Evolutionary conservation across 371 early-diverging fungal genomes (phyloP).

Genomic region (Mucor racemosus): DNA sequence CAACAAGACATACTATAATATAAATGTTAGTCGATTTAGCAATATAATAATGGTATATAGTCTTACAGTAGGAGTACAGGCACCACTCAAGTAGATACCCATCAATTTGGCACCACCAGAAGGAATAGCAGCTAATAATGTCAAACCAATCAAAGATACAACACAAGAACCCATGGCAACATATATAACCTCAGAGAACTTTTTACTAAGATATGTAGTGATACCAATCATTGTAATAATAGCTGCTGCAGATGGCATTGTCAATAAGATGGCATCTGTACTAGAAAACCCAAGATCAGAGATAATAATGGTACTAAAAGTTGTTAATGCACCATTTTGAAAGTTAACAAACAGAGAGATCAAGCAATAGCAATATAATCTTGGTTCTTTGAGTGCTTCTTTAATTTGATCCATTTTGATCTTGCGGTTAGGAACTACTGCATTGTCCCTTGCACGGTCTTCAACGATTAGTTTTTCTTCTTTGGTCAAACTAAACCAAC

Average conservation of each 20-base stretch:
- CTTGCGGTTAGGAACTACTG: constrained; percentile 10
- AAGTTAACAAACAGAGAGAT: constrained; percentile 25
- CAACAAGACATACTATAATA: constrained; percentile 13
- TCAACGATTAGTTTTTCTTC: constrained; percentile 25
- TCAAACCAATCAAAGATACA: constrained; percentile 15
- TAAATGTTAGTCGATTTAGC: neutral
- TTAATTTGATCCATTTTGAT: constrained; percentile 18
- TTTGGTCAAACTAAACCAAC: constrained; percentile 22
- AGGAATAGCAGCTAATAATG: constrained; percentile 13
- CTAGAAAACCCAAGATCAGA: constrained; percentile 22
- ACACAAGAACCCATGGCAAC: constrained; percentile 10
- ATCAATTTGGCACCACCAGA: constrained; percentile 17
- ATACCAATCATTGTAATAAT: neutral
- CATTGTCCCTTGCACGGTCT: constrained; percentile 35
- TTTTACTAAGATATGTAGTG: constrained; percentile 14
- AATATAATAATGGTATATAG: neutral
- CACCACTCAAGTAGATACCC: constrained; percentile 24
- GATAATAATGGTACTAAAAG: constrained; percentile 22
- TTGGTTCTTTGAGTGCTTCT: constrained; percentile 25
- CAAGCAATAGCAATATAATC: constrained; percentile 27
- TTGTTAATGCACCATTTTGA: constrained; percentile 34
- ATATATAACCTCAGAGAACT: constrained; percentile 13
- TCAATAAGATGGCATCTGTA: constrained; percentile 21
- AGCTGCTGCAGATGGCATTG: constrained; percentile 15
- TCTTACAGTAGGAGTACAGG: constrained; percentile 13